phyloP scores from a whole-genome alignment of 129 eudicot species.

The Glebionis coronaria region DNA sequence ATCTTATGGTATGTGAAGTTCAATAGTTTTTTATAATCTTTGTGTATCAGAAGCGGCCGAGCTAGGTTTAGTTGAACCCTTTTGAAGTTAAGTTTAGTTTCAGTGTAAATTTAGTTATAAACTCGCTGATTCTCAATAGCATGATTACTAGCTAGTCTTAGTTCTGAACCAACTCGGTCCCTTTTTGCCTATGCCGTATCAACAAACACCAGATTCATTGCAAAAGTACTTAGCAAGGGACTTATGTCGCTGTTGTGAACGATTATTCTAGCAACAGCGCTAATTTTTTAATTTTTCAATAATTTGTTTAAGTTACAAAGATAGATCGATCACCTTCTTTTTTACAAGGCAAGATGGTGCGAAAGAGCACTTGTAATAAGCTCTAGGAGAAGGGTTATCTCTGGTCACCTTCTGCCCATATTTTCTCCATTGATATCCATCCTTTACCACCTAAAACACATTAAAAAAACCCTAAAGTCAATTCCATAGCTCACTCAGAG shows the following conservation, averaged over 20 bases:
- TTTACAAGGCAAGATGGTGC: slow-evolving; percentile 95
- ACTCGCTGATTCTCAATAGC: too few relatives aligned
- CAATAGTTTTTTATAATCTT: too few relatives aligned
- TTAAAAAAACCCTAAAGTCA: not conserved
- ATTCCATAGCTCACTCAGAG: not conserved
- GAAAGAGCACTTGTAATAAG: slow-evolving; percentile 93
- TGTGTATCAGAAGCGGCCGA: too few relatives aligned
- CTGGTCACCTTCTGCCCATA: slow-evolving; percentile 99
- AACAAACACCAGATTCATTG: not conserved
- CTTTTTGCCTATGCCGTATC: too few relatives aligned
- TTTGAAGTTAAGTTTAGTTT: too few relatives aligned
- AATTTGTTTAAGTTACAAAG: not conserved
- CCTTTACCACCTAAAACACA: slow-evolving; percentile 65
- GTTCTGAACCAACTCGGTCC: too few relatives aligned
- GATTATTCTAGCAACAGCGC: not conserved
- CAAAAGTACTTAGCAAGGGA: not conserved
- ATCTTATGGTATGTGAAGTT: not conserved
- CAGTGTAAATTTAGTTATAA: too few relatives aligned
- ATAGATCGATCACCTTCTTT: slow-evolving; percentile 67
- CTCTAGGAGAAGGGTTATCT: slow-evolving; percentile 98
- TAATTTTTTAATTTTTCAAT: not conserved
- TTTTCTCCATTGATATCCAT: slow-evolving; percentile 99
- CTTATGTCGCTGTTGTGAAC: not conserved
- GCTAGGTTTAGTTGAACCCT: too few relatives aligned
- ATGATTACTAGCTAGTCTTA: too few relatives aligned